Evolutionary conservation across 768 basidiomycete species (phyloP), one percentile per base, ranked within the genome.

Genomic region (Kwoniella dendrophila): DNA sequence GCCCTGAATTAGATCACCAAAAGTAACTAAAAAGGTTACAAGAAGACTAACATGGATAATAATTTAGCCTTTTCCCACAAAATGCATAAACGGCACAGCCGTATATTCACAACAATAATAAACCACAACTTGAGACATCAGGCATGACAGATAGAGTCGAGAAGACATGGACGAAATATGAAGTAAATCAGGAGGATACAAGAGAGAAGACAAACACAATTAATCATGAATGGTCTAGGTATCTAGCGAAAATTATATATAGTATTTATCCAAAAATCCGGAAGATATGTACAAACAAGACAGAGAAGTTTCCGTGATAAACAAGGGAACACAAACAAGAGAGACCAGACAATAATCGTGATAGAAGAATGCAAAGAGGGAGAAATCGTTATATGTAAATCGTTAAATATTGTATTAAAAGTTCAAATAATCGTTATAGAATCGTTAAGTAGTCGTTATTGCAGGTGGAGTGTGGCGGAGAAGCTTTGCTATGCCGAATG

Each of bases 81-180:
- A n/a, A 51, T 51, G 49, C 49, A 51, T 51, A n/a, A 40, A 24
- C 5, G 49, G 49, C 49, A 26, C 49, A 51, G 49, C 49, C 49
- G 29, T 51, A 51, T 51, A 51, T 30, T 20, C 43, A 44, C 10
- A 10, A 44, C 43, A 44, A n/a, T 40, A 40, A n/a, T 14, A 40
- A 40, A n/a, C n/a, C 47, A 48, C 47, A 29, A 48, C 5, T 33
- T 51, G 29, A 29, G 34, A 29, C 7, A 51, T 3, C 26, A 18
- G 32, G n/a, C 26, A 48, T 10, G 26, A 48, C 8, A 8, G 18
- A 8, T 18, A 44, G 20, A 44, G 24, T n/a, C n/a, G n/a, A n/a
- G n/a, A n/a, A n/a, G n/a, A n/a, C n/a, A n/a, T n/a, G n/a, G n/a
- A n/a, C n/a, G n/a, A n/a, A 10, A 20, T 33, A 51, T 51, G 18